A percentile compares a stretch with the other conserved stretches of the same genome.
These are phyloP conservation scores for Colletotrichum sp. DNA, from an alignment of 2,329 filamentous ascomycete genomes.

Conservation along the genomic window DNA sequence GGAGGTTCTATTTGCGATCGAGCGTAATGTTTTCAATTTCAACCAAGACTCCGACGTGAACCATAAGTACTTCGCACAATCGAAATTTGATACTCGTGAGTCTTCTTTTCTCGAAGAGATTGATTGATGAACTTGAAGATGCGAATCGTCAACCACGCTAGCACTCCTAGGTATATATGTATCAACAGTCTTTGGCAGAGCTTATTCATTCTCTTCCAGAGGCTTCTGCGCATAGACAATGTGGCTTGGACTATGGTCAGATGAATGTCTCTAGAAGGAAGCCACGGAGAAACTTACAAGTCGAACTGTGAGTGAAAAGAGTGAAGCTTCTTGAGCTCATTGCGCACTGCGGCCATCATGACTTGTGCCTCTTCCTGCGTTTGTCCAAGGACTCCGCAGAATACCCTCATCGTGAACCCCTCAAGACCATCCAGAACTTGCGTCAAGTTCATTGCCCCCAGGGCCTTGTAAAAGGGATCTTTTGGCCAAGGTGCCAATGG, in stretches of 20 bases:
- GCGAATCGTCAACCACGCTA: fast-evolving
- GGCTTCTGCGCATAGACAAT: constrained; percentile 21
- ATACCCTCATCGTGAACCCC: constrained; percentile 28
- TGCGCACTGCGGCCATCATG: constrained; percentile 30
- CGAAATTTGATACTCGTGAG: no score
- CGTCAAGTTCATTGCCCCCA: constrained; percentile 21
- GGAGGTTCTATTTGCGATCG: no score
- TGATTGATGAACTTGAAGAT: neutral
- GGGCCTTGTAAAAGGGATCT: neutral
- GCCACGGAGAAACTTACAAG: constrained; percentile 10
- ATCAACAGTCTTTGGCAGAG: neutral
- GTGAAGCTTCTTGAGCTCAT: constrained; percentile 27
- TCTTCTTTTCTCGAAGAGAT: neutral
- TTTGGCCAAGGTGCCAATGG: neutral
- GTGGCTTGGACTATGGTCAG: neutral
- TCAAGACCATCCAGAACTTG: constrained; percentile 26
- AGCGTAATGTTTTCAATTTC: no score
- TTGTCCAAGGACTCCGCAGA: constrained; percentile 35
- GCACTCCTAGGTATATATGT: neutral
- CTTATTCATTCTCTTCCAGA: neutral
- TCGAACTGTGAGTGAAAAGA: constrained; percentile 20
- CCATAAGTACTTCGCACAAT: no score
- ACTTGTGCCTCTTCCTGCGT: constrained; percentile 28
- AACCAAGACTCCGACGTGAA: no score
- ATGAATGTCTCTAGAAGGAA: neutral